These are phyloP conservation scores for Trametes versicolor DNA, from an alignment of 1,284 basidiomycete genomes.

Conservation along the genomic window DNA sequence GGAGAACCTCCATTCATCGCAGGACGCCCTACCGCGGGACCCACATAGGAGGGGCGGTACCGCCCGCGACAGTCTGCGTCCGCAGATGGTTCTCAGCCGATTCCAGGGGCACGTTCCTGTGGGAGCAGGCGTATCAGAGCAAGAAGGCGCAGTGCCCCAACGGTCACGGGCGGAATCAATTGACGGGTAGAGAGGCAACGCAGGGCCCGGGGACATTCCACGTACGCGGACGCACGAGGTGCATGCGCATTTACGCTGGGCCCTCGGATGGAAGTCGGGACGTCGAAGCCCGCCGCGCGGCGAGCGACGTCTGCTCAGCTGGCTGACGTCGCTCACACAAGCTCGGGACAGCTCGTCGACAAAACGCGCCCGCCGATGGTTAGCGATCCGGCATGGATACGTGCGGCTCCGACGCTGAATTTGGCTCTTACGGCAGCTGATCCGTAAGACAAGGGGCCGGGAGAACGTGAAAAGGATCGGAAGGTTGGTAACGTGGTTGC, in stretches of 20 bases:
- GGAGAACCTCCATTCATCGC: background rate
- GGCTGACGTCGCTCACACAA: background rate
- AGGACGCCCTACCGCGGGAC: background rate
- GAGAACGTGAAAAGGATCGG: background rate
- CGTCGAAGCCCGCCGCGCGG: constrained; percentile 12
- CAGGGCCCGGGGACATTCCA: constrained; percentile 5
- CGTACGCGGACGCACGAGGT: background rate
- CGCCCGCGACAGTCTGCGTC: background rate
- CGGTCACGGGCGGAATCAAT: constrained; percentile 5
- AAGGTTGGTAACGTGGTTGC: background rate
- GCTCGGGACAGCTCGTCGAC: background rate
- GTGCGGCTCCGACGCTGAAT: background rate
- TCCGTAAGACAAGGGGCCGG: constrained; percentile 4
- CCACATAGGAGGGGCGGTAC: background rate
- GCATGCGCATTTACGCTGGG: constrained; percentile 9
- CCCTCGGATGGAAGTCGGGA: constrained; percentile 18
- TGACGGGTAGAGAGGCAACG: constrained; percentile 19
- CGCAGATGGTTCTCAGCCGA: constrained; percentile 5
- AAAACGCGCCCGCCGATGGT: background rate
- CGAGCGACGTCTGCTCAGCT: background rate
- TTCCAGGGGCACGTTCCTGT: constrained; percentile 14
- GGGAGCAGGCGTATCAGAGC: constrained; percentile 9
- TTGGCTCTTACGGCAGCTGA: constrained; percentile 6
- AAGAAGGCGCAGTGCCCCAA: background rate
- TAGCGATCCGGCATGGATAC: background rate